Conservation (phyloP, 2,329 filamentous ascomycete genomes). For the Elsinoe ampelina region DNA sequence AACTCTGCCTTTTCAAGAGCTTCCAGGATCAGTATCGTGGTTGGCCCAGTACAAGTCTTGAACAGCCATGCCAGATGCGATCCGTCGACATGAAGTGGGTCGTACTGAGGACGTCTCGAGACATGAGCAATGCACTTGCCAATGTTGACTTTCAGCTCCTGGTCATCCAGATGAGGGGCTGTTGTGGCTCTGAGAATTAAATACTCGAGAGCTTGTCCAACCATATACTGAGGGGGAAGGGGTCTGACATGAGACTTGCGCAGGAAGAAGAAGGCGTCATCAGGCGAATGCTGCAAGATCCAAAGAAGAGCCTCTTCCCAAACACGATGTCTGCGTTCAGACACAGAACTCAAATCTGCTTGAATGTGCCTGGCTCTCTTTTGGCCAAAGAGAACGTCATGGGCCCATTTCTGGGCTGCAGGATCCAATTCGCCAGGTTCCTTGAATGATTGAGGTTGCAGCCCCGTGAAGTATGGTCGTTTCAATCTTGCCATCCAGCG, state of each 20-base stretch:
- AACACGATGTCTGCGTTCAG: conserved; percentile 10
- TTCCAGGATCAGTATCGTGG: neutral
- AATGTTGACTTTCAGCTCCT: neutral
- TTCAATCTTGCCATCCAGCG: conserved; percentile 16
- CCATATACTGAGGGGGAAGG: conserved; percentile 31
- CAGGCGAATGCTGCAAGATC: conserved; percentile 34
- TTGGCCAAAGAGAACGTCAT: conserved; percentile 13
- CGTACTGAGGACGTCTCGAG: neutral
- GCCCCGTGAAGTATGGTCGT: conserved; percentile 11
- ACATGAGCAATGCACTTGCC: neutral
- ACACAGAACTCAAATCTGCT: conserved; percentile 15
- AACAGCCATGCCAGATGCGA: neutral
- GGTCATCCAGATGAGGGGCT: neutral
- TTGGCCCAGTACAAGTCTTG: neutral
- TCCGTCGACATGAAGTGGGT: neutral
- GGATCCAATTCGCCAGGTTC: conserved; percentile 15
- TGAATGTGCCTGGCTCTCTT: conserved; percentile 19
- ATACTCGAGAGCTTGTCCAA: conserved; percentile 32
- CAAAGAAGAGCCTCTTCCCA: conserved; percentile 40
- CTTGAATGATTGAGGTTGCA: neutral
- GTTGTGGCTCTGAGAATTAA: conserved; percentile 4
- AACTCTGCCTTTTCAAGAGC: neutral
- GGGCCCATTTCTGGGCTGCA: conserved; percentile 17
- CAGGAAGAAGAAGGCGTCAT: conserved; percentile 34
- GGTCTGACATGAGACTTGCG: conserved; percentile 29